Conservation (phyloP, 768 basidiomycete genomes). For the Hortiboletus campestris region DNA sequence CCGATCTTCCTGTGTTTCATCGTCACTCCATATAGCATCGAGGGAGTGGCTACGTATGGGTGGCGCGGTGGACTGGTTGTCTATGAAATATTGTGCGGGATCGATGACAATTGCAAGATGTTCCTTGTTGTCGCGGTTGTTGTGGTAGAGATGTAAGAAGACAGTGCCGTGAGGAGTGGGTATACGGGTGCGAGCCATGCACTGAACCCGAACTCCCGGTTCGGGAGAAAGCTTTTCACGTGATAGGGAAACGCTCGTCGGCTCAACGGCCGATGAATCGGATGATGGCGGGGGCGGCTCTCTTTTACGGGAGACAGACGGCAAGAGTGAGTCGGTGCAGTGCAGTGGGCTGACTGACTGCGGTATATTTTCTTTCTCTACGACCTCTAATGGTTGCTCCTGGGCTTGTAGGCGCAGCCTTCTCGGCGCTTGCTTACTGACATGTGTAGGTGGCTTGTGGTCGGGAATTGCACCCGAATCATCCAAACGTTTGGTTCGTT, state of each 20-base stretch:
- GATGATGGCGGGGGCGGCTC: conserved; percentile 31
- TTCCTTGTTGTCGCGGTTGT: conserved; percentile 88
- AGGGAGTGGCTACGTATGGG: conserved; percentile 79
- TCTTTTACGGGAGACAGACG: conserved; percentile 38
- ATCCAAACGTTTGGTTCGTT: conserved; percentile 51
- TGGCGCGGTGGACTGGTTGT: conserved; percentile 36
- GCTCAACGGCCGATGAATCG: conserved; percentile 19
- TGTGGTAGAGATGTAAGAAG: conserved; percentile 94
- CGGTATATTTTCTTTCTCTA: conserved; percentile 51
- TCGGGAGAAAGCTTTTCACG: not conserved
- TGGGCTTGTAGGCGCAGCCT: conserved; percentile 48
- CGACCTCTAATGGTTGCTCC: conserved; percentile 28
- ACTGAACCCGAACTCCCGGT: conserved; percentile 63
- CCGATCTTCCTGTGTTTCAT: conserved; percentile 91
- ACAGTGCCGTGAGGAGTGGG: conserved; percentile 93
- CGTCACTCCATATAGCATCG: conserved; percentile 78
- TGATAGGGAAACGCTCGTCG: conserved; percentile 7
- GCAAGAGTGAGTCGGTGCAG: conserved; percentile 36
- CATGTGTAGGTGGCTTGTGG: conserved; percentile 55
- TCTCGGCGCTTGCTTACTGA: conserved; percentile 75
- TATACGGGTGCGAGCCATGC: conserved; percentile 96
- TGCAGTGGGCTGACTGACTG: conserved; percentile 7
- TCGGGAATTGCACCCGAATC: conserved; percentile 37
- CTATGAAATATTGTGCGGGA: conserved; percentile 72
- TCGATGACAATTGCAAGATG: conserved; percentile 96